phyloP scores from a whole-genome alignment of 2,329 filamentous ascomycete species.

The Hymenoscyphus scutula region DNA sequence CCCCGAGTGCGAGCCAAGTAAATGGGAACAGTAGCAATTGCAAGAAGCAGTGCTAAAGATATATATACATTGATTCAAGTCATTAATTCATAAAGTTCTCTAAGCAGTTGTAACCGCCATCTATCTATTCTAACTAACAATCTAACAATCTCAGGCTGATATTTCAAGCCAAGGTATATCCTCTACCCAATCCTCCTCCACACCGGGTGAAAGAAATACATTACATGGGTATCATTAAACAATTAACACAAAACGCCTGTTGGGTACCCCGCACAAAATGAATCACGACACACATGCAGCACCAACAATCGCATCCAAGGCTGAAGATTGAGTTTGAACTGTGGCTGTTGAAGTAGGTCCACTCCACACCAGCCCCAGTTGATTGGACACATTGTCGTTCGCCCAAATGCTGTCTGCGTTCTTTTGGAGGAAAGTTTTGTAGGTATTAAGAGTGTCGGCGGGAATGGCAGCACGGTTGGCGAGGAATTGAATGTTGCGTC shows the following conservation, averaged over 20 bases:
- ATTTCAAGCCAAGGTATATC: not conserved
- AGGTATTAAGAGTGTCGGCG: slow-evolving; percentile 34
- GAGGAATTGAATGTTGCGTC: slow-evolving; percentile 61
- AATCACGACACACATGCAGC: slow-evolving; percentile 39
- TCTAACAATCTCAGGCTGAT: not conserved
- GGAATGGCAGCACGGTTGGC: slow-evolving; percentile 37
- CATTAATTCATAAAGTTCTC: not conserved
- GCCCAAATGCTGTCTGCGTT: slow-evolving; percentile 68
- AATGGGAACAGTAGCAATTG: not conserved
- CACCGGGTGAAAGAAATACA: not conserved
- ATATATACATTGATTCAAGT: not conserved
- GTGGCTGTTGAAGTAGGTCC: slow-evolving; percentile 55
- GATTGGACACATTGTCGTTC: slow-evolving; percentile 51
- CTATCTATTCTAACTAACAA: not conserved
- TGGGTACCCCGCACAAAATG: not conserved
- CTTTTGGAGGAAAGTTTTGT: slow-evolving; percentile 52
- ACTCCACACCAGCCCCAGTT: slow-evolving; percentile 63
- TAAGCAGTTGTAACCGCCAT: not conserved
- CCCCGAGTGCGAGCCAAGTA: too few species aligned
- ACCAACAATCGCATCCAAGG: slow-evolving; percentile 65
- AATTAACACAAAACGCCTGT: not conserved
- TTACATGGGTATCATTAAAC: slow-evolving; percentile 12
- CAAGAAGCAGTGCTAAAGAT: not conserved
- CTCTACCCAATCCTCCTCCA: not conserved
- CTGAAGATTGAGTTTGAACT: slow-evolving; percentile 62